Evolutionary conservation across 2,329 filamentous ascomycete species (phyloP), one percentile per base, ranked within the genome.

Genomic region (Chrysosporium keratinophilum): DNA sequence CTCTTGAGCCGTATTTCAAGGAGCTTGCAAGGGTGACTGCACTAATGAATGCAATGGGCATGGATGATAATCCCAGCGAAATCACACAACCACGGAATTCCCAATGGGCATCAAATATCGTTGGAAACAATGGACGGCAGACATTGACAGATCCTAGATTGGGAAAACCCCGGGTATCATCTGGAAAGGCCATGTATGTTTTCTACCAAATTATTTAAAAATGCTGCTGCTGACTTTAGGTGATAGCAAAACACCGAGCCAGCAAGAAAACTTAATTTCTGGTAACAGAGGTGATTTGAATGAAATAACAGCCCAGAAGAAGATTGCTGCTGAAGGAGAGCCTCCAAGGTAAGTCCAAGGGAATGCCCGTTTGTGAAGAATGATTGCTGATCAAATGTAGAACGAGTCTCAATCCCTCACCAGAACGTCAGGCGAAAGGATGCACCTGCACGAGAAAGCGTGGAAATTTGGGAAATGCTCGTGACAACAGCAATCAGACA

Each of bases 1-100:
- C 63, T 11, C 56, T 67, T 20, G 63, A 63, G 15, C 58, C 45
- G 11, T 60, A 67, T 5, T 60, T 68, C 20, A 56, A 62, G 45
- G 65, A 65, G 37, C 61, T 68, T 48, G 55, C 44, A 45, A 58
- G 50, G 40, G 57, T 45, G 15, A 58, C 51, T 20, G 56, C 48
- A 46, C 40, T 45, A 34, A 45, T 58, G 20, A 56, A 58, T 41
- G 46, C 41, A 10, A 41, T 34, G n/a, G 23, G 19, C 2, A 23
- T 37, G 1, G 23, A 33, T 6, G 1, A 6, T 31, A 17, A 41
- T 17, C 23, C 28, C 11, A 42, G 40, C 7, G 12, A 34, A 3
- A 31, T 17, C 7, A 7, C 10, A 9, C 40, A 28, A 14, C 34
- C 23, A 11, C 2, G 11, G 1, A 28, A 49, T 14, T 31, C 7